Percentiles rank a stretch among this genome's conserved stretches.
Evolutionary conservation across 2,329 filamentous ascomycete species (phyloP).

Genomic region (Plectosphaerella sp.): DNA sequence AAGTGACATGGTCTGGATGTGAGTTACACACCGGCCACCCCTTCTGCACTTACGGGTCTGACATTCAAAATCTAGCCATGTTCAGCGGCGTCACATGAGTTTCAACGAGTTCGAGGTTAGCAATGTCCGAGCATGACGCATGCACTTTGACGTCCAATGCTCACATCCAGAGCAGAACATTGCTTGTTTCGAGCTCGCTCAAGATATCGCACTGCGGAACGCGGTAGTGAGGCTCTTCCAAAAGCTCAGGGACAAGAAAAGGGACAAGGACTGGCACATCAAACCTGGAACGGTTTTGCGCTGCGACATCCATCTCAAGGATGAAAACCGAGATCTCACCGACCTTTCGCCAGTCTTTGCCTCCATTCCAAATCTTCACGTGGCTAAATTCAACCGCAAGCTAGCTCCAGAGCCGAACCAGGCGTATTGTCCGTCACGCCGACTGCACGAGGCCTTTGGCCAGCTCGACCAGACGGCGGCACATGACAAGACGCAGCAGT

Average conservation of each 20-base stretch:
- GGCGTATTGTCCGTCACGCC: not conserved
- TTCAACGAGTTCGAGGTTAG: constrained; percentile 1
- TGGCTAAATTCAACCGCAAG: not conserved
- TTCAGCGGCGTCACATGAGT: not conserved
- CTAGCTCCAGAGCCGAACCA: not conserved
- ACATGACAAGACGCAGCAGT: constrained; percentile 1
- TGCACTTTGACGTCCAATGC: not conserved
- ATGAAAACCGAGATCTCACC: not conserved
- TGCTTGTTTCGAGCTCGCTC: not conserved
- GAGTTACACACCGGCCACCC: not conserved
- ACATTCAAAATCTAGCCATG: not conserved
- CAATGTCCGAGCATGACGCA: no score
- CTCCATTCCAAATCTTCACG: not conserved
- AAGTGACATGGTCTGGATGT: not conserved
- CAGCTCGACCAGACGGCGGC: not conserved
- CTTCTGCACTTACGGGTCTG: not conserved
- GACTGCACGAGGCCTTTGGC: not conserved
- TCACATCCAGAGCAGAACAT: not conserved
- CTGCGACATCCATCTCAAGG: not conserved
- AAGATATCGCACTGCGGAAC: not conserved
- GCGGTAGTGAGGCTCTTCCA: not conserved
- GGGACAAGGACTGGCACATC: not conserved
- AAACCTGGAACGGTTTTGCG: not conserved
- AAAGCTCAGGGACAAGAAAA: not conserved
- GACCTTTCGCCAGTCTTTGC: not conserved